These are phyloP conservation scores for Aureobasidium sp. DNA, from an alignment of 2,329 filamentous ascomycete genomes.

Conservation along the genomic window DNA sequence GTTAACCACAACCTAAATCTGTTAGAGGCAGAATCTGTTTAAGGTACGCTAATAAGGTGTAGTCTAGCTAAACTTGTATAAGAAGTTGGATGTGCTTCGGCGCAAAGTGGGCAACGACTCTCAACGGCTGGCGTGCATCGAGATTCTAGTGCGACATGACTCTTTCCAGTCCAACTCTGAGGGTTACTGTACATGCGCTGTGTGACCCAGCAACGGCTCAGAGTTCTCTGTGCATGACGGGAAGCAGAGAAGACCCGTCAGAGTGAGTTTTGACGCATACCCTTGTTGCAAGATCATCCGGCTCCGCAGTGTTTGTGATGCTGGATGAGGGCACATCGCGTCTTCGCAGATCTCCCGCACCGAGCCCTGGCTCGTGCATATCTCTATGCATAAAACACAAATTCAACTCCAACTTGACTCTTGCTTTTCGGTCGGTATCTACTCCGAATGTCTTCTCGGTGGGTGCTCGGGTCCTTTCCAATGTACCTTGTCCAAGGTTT, in stretches of 20 bases:
- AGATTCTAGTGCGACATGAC: neutral
- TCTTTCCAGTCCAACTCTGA: neutral
- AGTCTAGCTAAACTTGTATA: neutral
- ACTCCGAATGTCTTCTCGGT: neutral
- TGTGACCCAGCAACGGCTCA: too few relatives aligned
- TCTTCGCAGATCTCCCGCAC: neutral
- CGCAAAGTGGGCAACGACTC: neutral
- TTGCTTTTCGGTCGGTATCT: neutral
- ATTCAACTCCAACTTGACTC: neutral
- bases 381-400: neutral
- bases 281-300: neutral
- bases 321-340: neutral
- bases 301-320: neutral
- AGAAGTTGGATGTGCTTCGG: neutral
- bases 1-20: neutral
- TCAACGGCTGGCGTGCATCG: neutral
- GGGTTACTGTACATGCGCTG: too few relatives aligned
- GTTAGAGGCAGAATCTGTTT: neutral
- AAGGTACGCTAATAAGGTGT: neutral
- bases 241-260: neutral
- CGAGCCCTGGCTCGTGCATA: neutral
- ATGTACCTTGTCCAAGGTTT: neutral
- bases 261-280: neutral
- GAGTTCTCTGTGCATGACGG: neutral
- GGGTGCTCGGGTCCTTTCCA: neutral